These are phyloP conservation scores for Dactylellina sp. DNA, from an alignment of 2,329 filamentous ascomycete genomes.

Conservation along the genomic window DNA sequence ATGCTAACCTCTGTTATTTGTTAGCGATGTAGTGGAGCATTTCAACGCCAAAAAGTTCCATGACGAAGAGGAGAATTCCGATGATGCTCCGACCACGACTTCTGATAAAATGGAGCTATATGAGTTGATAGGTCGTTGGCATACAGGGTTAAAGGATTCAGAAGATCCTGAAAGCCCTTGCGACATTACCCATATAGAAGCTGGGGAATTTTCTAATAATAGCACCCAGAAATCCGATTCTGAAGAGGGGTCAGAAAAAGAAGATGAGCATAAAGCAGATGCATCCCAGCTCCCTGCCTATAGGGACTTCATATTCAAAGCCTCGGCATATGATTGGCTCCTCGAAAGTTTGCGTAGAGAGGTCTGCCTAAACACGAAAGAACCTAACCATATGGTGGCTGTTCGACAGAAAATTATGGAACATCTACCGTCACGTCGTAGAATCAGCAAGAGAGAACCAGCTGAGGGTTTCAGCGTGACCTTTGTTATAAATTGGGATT, in stretches of 20 bases:
- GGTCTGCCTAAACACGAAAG: slow-evolving; percentile 10
- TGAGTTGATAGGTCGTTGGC: slow-evolving; percentile 11
- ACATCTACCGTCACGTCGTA: slow-evolving; percentile 4
- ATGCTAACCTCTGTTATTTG: no score
- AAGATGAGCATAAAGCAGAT: background rate
- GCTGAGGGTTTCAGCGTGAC: slow-evolving; percentile 13
- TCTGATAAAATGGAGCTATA: slow-evolving; percentile 2
- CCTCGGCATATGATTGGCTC: slow-evolving; percentile 53
- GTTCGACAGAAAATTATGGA: slow-evolving; percentile 19
- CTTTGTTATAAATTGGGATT: slow-evolving; percentile 35
- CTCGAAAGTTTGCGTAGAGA: slow-evolving; percentile 37
- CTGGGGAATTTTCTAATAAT: background rate
- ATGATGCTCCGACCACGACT: background rate
- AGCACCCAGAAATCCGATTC: background rate
- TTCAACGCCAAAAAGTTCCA: slow-evolving; percentile 4
- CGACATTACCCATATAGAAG: no score
- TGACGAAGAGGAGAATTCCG: background rate
- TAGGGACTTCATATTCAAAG: slow-evolving; percentile 31
- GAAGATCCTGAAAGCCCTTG: background rate
- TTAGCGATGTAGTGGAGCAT: slow-evolving; percentile 4
- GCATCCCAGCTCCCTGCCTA: background rate
- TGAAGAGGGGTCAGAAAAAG: slow-evolving; percentile 1
- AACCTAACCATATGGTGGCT: slow-evolving; percentile 22
- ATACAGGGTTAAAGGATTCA: background rate
- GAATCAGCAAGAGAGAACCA: slow-evolving; percentile 24